Evolutionary conservation across 208 protist genomes (phyloP), one percentile per base, ranked within the genome.

Genomic region (Naegleria fowleri): DNA sequence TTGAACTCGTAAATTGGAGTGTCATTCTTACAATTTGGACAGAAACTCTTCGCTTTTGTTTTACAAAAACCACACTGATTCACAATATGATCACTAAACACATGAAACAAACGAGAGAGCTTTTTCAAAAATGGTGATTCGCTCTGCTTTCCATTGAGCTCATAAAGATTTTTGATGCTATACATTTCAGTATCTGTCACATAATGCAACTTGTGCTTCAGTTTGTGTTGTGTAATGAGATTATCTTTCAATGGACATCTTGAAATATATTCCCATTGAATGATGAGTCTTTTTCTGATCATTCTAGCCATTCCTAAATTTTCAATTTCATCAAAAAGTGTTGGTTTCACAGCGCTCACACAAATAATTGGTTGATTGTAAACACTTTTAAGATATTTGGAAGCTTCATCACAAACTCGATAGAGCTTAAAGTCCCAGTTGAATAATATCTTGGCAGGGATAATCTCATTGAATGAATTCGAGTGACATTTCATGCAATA

Each of bases 401-500:
- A 38, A 29, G 93, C 93, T 15, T 91, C 90, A 41, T 91, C 86
- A 87, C 92, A 94, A 4, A 95, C 92, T 39, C 92, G 85, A 38
- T 83, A 88, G 36, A 87, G 92, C 33, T 90, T 92, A 76, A 93
- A 93, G 87, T 95, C 93, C 94, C 94, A 95, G 22, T 90, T 59
- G 29, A 91, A 90, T 76, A 95, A 83, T 25, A 94, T 76, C 48
- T 84, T 92, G 0, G 93, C 93, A 3, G 94, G 94, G 16, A 95
- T 92, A 19, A 92, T 75, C 39, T 43, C 75, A 25, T 59, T 91
- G 9, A 22, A 22, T 3, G 84, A 51, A 43, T 91, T 90, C 3
- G 86, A 83, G 89, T 93, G 90, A 91, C 94, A 95, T 4, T 51
- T 90, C 3, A 25, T 91, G 43, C 94, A 95, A 90, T 93, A 95